phyloP scores from a whole-genome alignment of 192 early-diverging fungal genomes.

The Linnemannia exigua region DNA sequence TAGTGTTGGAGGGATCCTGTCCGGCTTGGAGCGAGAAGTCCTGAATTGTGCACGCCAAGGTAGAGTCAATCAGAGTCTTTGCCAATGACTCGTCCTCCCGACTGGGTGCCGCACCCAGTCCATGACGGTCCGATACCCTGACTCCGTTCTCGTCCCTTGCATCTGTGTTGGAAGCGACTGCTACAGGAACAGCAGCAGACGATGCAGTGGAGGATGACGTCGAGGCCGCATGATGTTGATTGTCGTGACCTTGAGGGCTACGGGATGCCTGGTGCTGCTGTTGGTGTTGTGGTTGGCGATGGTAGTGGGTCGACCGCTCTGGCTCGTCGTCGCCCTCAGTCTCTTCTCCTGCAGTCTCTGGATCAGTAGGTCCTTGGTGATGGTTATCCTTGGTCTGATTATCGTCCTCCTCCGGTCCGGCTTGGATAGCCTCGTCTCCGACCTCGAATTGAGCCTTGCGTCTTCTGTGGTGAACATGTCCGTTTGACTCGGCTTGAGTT shows the following conservation, averaged over 20 bases:
- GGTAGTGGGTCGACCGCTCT: background rate
- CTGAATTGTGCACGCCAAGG: constrained; percentile 30
- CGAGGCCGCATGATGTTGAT: background rate
- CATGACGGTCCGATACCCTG: background rate
- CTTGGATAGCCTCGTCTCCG: constrained; percentile 2
- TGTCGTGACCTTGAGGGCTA: constrained; percentile 1
- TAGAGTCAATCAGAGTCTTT: constrained; percentile 40
- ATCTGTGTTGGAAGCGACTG: background rate
- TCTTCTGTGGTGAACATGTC: background rate
- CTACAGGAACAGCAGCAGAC: constrained; percentile 9
- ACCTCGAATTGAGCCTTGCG: constrained; percentile 43
- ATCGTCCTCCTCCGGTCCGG: background rate
- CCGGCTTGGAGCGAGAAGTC: constrained; percentile 15
- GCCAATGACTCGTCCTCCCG: constrained; percentile 37
- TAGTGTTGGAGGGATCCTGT: background rate
- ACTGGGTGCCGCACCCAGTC: background rate
- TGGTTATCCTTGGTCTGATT: constrained; percentile 6
- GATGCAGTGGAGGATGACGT: background rate
- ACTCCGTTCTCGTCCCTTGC: background rate
- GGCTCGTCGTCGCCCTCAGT: constrained; percentile 13
- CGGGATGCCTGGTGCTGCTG: background rate
- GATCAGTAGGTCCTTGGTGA: background rate
- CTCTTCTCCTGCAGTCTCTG: constrained; percentile 18
- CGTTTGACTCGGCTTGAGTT: background rate
- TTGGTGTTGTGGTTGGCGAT: background rate